These are phyloP conservation scores for Chrysoporthe austroafricana DNA, from an alignment of 2,329 filamentous ascomycete species.

Conservation along the genomic window DNA sequence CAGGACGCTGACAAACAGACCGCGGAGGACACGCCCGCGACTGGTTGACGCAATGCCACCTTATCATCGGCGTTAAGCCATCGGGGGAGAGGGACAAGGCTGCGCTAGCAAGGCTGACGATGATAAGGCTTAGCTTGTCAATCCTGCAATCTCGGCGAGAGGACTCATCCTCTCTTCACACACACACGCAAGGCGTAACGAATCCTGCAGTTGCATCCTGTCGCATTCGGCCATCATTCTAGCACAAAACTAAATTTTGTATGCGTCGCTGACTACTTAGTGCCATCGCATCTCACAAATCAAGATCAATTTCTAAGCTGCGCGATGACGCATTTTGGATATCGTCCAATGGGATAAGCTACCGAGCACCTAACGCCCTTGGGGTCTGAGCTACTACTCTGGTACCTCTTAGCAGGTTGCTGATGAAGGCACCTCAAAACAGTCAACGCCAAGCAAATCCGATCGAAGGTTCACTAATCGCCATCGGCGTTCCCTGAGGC, in stretches of 20 bases:
- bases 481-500: background rate
- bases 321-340: slow-evolving; percentile 19
- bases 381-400: background rate
- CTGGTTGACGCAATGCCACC: background rate
- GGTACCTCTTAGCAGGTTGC: background rate
- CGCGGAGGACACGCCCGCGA: background rate
- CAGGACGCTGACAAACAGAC: background rate
- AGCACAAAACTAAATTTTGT: background rate
- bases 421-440: slow-evolving; percentile 24
- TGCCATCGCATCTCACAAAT: slow-evolving; percentile 5
- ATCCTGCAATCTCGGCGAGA: too few species aligned
- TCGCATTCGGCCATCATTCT: background rate
- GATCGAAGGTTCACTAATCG: slow-evolving; percentile 17
- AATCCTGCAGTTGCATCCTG: background rate
- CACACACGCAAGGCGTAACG: background rate
- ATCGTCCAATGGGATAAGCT: slow-evolving; percentile 10
- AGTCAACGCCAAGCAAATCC: slow-evolving; percentile 11
- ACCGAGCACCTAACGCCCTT: background rate
- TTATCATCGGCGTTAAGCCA: background rate
- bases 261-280: background rate
- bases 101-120: background rate
- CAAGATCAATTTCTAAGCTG: slow-evolving; percentile 20
- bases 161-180: too few species aligned
- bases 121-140: background rate
- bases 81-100: background rate